Evolutionary conservation across 2,329 filamentous ascomycete genomes (phyloP).

Genomic region (Zymoseptoria ardabiliae): DNA sequence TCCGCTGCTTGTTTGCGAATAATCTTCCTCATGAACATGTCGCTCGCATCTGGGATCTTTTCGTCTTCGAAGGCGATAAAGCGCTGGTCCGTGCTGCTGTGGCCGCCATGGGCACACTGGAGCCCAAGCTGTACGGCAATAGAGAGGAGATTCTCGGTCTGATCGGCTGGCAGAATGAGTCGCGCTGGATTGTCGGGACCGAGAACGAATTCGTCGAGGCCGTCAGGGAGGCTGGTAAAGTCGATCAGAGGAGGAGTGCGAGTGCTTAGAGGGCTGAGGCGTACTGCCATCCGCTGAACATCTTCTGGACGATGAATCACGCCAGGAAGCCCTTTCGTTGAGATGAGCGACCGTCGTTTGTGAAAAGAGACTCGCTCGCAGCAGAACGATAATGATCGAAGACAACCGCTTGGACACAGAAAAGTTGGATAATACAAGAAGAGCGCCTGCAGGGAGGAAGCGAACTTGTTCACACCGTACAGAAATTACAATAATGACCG

Average conservation of each 20-base stretch:
- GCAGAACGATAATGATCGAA: background rate
- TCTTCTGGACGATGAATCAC: background rate
- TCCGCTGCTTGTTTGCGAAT: slow-evolving; percentile 28
- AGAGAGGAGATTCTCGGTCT: slow-evolving; percentile 38
- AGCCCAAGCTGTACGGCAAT: slow-evolving; percentile 44
- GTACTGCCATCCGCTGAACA: background rate
- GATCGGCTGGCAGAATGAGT: slow-evolving; percentile 35
- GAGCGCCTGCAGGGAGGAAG: too few relatives aligned
- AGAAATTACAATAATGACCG: background rate
- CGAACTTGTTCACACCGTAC: background rate
- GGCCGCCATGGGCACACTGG: slow-evolving; percentile 51
- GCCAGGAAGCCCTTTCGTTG: background rate
- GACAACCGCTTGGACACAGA: background rate
- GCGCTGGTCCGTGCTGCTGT: slow-evolving; percentile 64
- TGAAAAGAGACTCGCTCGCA: background rate
- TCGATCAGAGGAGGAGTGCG: slow-evolving; percentile 15
- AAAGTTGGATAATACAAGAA: background rate
- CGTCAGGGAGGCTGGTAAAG: slow-evolving; percentile 33
- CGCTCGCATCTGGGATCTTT: slow-evolving; percentile 71
- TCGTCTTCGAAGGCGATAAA: slow-evolving; percentile 72
- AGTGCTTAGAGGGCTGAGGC: background rate
- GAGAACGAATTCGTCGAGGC: slow-evolving; percentile 36
- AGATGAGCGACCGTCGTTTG: background rate
- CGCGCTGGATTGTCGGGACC: slow-evolving; percentile 26
- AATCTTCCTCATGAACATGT: slow-evolving; percentile 39